phyloP scores from a whole-genome alignment of 768 basidiomycete genomes.

The Leccinum barrowsii region DNA sequence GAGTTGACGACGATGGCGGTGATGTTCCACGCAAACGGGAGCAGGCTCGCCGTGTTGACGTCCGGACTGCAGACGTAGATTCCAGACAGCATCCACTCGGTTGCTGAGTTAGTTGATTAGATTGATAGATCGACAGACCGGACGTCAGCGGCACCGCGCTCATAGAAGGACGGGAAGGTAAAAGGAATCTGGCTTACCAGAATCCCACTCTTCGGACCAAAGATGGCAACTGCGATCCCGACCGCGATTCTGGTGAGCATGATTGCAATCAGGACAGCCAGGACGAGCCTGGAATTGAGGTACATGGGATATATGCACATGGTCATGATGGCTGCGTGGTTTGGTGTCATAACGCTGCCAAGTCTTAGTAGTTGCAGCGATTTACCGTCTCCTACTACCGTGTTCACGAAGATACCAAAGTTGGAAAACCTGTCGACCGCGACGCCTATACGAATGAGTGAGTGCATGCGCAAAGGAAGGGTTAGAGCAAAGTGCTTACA shows the following conservation, averaged over 20 bases:
- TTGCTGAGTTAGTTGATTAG: slow-evolving; percentile 2
- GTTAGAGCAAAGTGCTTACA: too few relatives aligned
- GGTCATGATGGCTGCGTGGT: too few relatives aligned
- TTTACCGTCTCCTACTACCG: too few relatives aligned
- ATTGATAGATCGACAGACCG: background rate
- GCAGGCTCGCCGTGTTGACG: background rate
- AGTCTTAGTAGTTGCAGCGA: too few relatives aligned
- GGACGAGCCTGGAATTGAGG: slow-evolving; percentile 7
- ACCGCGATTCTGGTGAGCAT: slow-evolving; percentile 8
- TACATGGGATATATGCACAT: background rate
- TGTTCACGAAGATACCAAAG: too few relatives aligned
- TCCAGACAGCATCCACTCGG: slow-evolving; percentile 15
- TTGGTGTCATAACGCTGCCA: too few relatives aligned
- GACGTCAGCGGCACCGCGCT: too few relatives aligned
- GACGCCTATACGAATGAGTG: too few relatives aligned
- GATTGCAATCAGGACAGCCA: slow-evolving; percentile 3
- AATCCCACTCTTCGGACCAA: slow-evolving; percentile 19
- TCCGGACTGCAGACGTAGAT: slow-evolving; percentile 12
- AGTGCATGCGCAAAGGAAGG: too few relatives aligned
- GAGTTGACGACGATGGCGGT: slow-evolving; percentile 5
- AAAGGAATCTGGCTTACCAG: slow-evolving; percentile 1
- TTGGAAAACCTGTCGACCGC: too few relatives aligned
- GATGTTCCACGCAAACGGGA: slow-evolving; percentile 17
- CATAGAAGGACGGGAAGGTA: too few relatives aligned
- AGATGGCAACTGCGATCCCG: slow-evolving; percentile 2